Base-by-base conservation (phyloP, 2,329 filamentous ascomycete species). In the Podosphaera xanthii region DNA sequence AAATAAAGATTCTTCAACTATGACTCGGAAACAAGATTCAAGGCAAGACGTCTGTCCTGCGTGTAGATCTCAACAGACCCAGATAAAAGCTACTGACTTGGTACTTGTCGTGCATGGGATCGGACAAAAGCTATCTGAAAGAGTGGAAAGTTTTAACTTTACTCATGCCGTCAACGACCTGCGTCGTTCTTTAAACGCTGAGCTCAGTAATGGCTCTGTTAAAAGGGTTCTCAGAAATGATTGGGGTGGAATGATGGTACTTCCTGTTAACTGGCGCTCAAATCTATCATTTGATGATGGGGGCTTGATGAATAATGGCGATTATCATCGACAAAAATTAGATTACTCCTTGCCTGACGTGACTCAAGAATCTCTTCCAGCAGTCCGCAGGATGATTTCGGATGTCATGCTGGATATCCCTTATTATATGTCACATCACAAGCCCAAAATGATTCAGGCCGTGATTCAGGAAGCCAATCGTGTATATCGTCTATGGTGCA, bases 391-490 rank as follows among this genome's bases (percentile, higher is more conserved):
- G 67, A 82, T 98, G 68, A 94, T 98, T 62, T 94, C 87, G 49
- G 92, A 98, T 69, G 88, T 98, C 65, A 96, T 98, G 88, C 84
- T 97, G 57, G 92, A 98, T 69, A 91, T 98, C 57, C 92, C 92
- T 0, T 97, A 95, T 69, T 98, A 97, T 72, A 83, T 98, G 72
- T 97, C 91, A 0, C 86, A 94, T 61, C 91, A 97, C 71, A 95
- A 97, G 67, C 80, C 84, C 3, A 95, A 89, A 70, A 97, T 98
- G 90, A 86, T 95, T 57, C 78, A 83, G 50, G 90, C 92, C 0
- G 82, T 96, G 55, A 83, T 94, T 48, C 79, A 78, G 60, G 92
- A 98, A 72, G 91, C 92, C 6, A 98, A 98, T 67, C 81, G 91
- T 4, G 87, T 98, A n/a, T 97, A 95, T 69, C 81, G 86, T 22